These are phyloP conservation scores for Pythium oligandrum DNA, from an alignment of 352 stramenopile genomes.

Conservation along the genomic window DNA sequence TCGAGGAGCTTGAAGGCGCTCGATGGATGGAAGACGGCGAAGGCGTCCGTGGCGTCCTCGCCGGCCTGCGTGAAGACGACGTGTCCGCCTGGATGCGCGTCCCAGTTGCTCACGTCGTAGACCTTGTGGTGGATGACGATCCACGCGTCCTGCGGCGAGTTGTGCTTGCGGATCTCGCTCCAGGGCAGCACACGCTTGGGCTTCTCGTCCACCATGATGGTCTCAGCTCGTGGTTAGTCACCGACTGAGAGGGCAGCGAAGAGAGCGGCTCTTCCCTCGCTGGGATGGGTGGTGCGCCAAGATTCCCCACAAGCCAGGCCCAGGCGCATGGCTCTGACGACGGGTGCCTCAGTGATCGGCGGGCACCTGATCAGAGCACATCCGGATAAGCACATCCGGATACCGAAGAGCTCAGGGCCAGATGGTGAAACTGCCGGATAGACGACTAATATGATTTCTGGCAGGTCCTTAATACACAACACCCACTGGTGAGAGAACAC, in stretches of 20 bases:
- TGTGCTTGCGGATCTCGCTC: constrained; percentile 76
- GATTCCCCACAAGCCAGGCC: too few relatives aligned
- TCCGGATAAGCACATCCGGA: neutral
- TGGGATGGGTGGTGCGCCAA: too few relatives aligned
- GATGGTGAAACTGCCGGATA: too few relatives aligned
- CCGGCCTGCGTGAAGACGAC: constrained; percentile 98
- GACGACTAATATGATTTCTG: too few relatives aligned
- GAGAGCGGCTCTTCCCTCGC: neutral
- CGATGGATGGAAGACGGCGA: constrained; percentile 96
- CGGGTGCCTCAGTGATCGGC: too few relatives aligned
- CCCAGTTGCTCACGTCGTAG: constrained; percentile 87
- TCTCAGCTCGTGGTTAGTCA: neutral
- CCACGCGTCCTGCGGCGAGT: constrained; percentile 71
- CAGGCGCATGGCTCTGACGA: too few relatives aligned
- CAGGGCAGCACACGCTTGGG: constrained; percentile 66
- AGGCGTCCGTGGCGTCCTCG: constrained; percentile 98
- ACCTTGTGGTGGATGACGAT: constrained; percentile 91
- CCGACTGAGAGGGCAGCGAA: neutral
- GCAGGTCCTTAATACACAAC: too few relatives aligned
- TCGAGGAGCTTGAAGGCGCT: constrained; percentile 93
- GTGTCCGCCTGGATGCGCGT: constrained; percentile 81
- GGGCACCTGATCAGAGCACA: neutral
- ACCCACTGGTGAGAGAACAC: too few relatives aligned
- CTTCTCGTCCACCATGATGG: constrained; percentile 64
- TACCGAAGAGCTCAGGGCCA: neutral